Percentiles rank a stretch among this genome's conserved stretches.
Evolutionary conservation across 768 basidiomycete genomes (phyloP).

Genomic region (Cytidiella melzeri): DNA sequence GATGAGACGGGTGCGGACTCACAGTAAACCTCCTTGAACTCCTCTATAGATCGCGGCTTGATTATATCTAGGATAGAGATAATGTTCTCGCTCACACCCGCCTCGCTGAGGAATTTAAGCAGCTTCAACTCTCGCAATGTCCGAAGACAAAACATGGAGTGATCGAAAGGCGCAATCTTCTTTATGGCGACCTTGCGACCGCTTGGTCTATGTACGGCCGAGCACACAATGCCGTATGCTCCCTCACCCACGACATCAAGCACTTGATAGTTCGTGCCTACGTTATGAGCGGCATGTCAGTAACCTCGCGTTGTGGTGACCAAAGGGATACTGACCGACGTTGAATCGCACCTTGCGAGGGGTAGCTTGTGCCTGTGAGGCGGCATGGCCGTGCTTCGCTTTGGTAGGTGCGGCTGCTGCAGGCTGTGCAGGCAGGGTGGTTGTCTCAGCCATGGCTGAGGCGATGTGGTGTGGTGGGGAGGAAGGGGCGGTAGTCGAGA

Average conservation of each 20-base stretch:
- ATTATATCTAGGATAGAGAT: slow-evolving; percentile 88
- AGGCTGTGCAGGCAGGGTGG: slow-evolving; percentile 5
- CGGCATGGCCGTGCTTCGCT: slow-evolving; percentile 41
- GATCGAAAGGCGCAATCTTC: slow-evolving; percentile 92
- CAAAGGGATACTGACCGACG: slow-evolving; percentile 46
- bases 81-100: slow-evolving; percentile 88
- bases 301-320: not conserved
- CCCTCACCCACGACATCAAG: slow-evolving; percentile 90
- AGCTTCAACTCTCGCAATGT: slow-evolving; percentile 55
- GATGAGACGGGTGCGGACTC: slow-evolving; percentile 22
- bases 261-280: slow-evolving; percentile 53
- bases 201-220: slow-evolving; percentile 72
- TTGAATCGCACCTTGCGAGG: slow-evolving; percentile 87
- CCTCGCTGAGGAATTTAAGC: slow-evolving; percentile 76
- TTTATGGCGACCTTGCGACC: slow-evolving; percentile 92
- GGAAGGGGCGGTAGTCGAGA: not conserved
- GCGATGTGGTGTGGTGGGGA: slow-evolving; percentile 20
- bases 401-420: slow-evolving; percentile 20
- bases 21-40: slow-evolving; percentile 84
- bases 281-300: not conserved
- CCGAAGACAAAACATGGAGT: slow-evolving; percentile 85
- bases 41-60: slow-evolving; percentile 73
- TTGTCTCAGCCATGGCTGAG: slow-evolving; percentile 10
- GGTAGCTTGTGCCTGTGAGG: slow-evolving; percentile 43
- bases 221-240: slow-evolving; percentile 90